A percentile compares a stretch with the other conserved stretches of the same genome.
Conservation (phyloP, 176 grass and related monocot genomes). For the Phoenix dactylifera region DNA sequence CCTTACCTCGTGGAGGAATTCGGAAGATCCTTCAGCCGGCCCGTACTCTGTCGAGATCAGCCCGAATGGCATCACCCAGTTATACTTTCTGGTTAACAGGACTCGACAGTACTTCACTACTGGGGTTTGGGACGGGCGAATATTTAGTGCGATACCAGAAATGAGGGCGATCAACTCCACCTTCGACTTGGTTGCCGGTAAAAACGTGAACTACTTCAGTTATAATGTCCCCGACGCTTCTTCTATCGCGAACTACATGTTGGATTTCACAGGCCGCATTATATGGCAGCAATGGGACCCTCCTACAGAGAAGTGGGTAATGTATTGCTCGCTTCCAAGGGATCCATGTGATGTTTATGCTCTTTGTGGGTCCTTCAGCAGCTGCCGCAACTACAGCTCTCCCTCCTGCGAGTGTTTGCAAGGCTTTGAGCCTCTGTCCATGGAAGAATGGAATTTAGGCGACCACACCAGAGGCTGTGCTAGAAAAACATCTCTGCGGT, state of each 20-base stretch:
- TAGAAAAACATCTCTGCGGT: neutral
- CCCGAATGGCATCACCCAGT: conserved; percentile 18
- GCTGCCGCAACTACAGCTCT: conserved; percentile 38
- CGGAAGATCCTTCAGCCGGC: conserved; percentile 42
- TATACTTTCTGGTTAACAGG: conserved; percentile 20
- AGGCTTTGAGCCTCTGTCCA: conserved; percentile 23
- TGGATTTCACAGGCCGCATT: conserved; percentile 48
- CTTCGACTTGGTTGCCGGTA: conserved; percentile 27
- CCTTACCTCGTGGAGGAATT: conserved; percentile 39
- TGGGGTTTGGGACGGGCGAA: conserved; percentile 31
- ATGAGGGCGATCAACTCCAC: conserved; percentile 45
- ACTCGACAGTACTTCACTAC: conserved; percentile 38
- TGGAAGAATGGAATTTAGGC: conserved; percentile 17
- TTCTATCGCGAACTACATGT: conserved; percentile 31
- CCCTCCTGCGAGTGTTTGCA: conserved; percentile 33
- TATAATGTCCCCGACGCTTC: conserved; percentile 14
- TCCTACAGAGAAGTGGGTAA: conserved; percentile 8
- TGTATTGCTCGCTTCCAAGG: conserved; percentile 36
- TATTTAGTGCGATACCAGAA: conserved; percentile 47
- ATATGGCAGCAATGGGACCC: conserved; percentile 31
- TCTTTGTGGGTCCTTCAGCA: conserved; percentile 37
- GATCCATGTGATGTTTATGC: conserved; percentile 41
- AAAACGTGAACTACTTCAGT: conserved; percentile 41
- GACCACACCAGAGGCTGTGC: conserved; percentile 29
- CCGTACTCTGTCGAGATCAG: conserved; percentile 40